phyloP scores from a whole-genome alignment of 495 filamentous ascomycete species.

The Delitschia confertaspora region DNA sequence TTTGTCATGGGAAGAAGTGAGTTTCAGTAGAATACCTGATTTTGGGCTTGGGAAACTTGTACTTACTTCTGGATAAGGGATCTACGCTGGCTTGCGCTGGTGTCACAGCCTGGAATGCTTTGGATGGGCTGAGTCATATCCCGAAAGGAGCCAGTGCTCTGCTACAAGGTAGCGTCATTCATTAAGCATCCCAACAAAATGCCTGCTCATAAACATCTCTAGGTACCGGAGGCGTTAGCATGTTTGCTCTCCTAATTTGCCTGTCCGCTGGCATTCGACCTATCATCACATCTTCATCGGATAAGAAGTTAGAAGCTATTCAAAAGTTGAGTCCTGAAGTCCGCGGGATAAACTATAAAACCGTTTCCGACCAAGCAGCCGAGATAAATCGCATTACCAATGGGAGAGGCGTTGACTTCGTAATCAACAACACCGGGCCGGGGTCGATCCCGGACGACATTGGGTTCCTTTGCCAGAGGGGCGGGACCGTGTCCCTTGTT shows the following conservation, averaged over 20 bases:
- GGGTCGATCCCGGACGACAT: slow-evolving; percentile 2
- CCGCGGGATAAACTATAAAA: slow-evolving; percentile 30
- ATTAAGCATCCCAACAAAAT: not conserved
- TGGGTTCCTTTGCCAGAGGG: not conserved
- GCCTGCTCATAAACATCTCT: no score
- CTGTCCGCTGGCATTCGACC: slow-evolving; percentile 26
- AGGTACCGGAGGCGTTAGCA: slow-evolving; percentile 30
- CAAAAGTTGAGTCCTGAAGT: slow-evolving; percentile 21
- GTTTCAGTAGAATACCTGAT: not conserved
- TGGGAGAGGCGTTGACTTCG: slow-evolving; percentile 32
- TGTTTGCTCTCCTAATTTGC: slow-evolving; percentile 25
- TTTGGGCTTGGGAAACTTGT: slow-evolving; percentile 19
- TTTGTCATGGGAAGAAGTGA: slow-evolving; percentile 9
- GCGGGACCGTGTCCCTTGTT: slow-evolving; percentile 8
- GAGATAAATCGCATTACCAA: slow-evolving; percentile 29
- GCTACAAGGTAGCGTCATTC: slow-evolving; percentile 1
- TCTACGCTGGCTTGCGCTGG: slow-evolving; percentile 29
- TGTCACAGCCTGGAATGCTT: slow-evolving; percentile 27
- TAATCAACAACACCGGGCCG: slow-evolving; percentile 18
- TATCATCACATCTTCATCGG: slow-evolving; percentile 39
- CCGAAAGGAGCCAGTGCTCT: not conserved
- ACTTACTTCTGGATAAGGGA: slow-evolving; percentile 34
- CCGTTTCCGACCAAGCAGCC: slow-evolving; percentile 14
- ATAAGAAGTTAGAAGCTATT: slow-evolving; percentile 28
- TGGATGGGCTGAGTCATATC: slow-evolving; percentile 14